phyloP scores from a whole-genome alignment of 257 asterid species.

The Plantago ovata region DNA sequence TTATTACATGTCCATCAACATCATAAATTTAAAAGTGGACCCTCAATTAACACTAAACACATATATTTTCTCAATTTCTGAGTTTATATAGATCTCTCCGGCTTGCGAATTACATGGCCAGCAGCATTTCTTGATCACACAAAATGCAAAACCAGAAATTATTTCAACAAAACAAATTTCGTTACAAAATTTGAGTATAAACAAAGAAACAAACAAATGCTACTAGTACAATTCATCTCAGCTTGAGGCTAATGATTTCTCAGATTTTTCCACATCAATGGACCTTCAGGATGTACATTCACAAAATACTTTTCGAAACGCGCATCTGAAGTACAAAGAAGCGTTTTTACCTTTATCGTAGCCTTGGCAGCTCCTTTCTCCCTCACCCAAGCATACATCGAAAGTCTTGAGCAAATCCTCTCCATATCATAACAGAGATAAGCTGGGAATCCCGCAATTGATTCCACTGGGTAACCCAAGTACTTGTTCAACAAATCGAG shows the following conservation, averaged over 20 bases:
- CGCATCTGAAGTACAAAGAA: conserved; percentile 68
- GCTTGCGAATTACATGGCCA: no score
- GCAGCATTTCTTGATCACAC: no score
- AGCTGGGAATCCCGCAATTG: conserved; percentile 64
- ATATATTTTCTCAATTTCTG: no score
- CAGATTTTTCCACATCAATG: conserved; percentile 60
- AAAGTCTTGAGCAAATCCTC: conserved; percentile 61
- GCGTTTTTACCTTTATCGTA: conserved; percentile 60
- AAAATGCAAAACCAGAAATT: no score
- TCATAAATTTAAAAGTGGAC: no score
- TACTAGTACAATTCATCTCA: conserved; percentile 27
- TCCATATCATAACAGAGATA: conserved; percentile 71
- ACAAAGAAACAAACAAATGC: no score
- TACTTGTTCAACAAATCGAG: conserved; percentile 41
- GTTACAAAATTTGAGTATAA: no score
- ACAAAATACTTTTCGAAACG: conserved; percentile 70
- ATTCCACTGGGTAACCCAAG: conserved; percentile 68
- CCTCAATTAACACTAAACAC: no score
- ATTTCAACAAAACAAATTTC: no score
- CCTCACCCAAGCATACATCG: conserved; percentile 78
- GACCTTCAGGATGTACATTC: conserved; percentile 72
- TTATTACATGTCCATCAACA: no score
- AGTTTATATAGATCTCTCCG: no score
- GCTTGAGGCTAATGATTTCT: conserved; percentile 29
- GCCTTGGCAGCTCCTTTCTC: conserved; percentile 74